Conservation (phyloP, 2,329 filamentous ascomycete genomes). For the Tolypocladium ovalisporum region DNA sequence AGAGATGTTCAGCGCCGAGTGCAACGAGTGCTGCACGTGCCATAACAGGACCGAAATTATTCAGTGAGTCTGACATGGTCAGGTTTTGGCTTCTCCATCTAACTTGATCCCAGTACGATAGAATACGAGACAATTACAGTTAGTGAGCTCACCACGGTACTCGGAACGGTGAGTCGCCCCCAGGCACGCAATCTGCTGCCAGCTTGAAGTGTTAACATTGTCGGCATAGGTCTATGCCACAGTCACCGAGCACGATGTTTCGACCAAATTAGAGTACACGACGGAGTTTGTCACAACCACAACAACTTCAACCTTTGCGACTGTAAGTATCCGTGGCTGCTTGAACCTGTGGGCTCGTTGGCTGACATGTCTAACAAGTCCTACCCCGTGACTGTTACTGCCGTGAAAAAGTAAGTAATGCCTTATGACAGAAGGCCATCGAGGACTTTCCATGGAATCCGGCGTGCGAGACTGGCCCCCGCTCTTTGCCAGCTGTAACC, state of each 20-base stretch:
- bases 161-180: no score
- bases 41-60: not conserved
- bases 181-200: not conserved
- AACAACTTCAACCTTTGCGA: constrained; percentile 4
- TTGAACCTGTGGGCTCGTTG: not conserved
- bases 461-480: not conserved
- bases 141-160: no score
- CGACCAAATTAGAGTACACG: constrained; percentile 9
- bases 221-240: constrained; percentile 5
- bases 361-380: constrained; percentile 7
- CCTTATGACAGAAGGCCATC: not conserved
- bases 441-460: not conserved
- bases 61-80: not conserved
- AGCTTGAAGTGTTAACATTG: not conserved
- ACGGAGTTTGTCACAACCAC: constrained; percentile 10
- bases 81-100: not conserved
- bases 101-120: not conserved
- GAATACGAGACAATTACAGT: not conserved
- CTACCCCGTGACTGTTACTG: constrained; percentile 11
- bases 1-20: not conserved
- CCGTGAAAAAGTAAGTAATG: constrained; percentile 5
- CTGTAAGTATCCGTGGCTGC: constrained; percentile 2
- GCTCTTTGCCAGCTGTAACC: no score
- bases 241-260: constrained; percentile 6
- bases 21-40: not conserved